Evolutionary conservation across 257 asterid species (phyloP), one percentile per base, ranked within the genome.

Genomic region (Mentha longifolia): DNA sequence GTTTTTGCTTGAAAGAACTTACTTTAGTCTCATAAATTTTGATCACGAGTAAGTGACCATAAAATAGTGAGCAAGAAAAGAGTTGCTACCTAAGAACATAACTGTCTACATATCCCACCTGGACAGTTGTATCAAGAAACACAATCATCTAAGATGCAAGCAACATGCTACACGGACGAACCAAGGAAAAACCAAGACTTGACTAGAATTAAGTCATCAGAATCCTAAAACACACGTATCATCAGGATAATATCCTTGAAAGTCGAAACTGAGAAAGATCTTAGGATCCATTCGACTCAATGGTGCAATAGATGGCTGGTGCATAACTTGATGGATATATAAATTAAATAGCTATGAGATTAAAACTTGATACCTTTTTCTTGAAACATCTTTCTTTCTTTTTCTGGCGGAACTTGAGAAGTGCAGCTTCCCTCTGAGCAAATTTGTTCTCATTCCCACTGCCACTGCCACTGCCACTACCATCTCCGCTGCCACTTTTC

Each of bases 331-430:
- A 16, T 43, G 35, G 67, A 25, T 41, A 56, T 14, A 13, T 43
- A 11, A 62, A 17, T 59, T 17, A 68, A 57, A 65, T 58, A 64
- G 31, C 71, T 35, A 33, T 51, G 6, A 57, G 51, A 37, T 45
- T 57, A 39, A 67, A 9, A 51, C 41, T 47, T 28, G 37, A 19
- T 84, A 90, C 98, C 98, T 85, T 85, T 78, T 83, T 87, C 79
- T 70, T 71, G 59, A 79, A 88, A 83, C 92, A 88, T 85, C 92
- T 84, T 51, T 83, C 95, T 61, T 84, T 90, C 75, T 89, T 89
- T 87, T 90, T 86, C 76, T 74, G 90, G 35, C 83, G 88, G 78
- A 87, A 87, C 82, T 87, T 90, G 84, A 77, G 76, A 81, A 92
- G 76, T 65, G 96, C 91, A 67, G 95, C 96, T 77, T 67, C 82